These are phyloP conservation scores for Diaporthe sp. DNA, from an alignment of 2,329 filamentous ascomycete species.

Conservation along the genomic window DNA sequence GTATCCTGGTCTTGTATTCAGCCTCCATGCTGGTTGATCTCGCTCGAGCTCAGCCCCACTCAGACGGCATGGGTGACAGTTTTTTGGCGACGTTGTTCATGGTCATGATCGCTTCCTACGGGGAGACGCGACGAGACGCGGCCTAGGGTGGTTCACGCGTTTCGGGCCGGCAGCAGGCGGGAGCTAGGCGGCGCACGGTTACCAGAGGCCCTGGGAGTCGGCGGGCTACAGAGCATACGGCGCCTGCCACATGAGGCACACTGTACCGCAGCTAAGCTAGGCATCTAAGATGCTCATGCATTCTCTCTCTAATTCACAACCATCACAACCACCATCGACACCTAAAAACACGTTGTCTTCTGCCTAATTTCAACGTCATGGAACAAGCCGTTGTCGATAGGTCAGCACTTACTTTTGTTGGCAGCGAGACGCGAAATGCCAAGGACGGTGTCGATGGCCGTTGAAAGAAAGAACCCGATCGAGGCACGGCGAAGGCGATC, in stretches of 20 bases:
- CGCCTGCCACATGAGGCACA: not conserved
- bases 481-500: constrained; percentile 21
- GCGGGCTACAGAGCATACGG: not conserved
- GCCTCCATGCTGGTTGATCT: constrained; percentile 28
- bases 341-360: not conserved
- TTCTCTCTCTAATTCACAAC: not conserved
- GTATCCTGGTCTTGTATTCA: constrained; percentile 36
- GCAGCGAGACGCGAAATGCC: not conserved
- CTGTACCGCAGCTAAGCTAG: not conserved
- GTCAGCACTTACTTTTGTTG: not conserved
- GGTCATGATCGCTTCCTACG: not conserved
- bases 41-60: not conserved
- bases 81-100: not conserved
- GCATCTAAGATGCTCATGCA: not conserved
- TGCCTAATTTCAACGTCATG: not conserved
- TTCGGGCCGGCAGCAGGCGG: constrained; percentile 24
- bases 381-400: not conserved
- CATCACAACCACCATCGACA: not conserved
- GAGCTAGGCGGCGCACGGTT: constrained; percentile 22
- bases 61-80: not conserved
- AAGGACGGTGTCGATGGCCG: constrained; percentile 7
- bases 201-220: not conserved
- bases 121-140: constrained; percentile 20
- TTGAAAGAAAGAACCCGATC: constrained; percentile 29
- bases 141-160: constrained; percentile 35